Conservation (phyloP, 495 filamentous ascomycete species). For the Choiromyces venosus region DNA sequence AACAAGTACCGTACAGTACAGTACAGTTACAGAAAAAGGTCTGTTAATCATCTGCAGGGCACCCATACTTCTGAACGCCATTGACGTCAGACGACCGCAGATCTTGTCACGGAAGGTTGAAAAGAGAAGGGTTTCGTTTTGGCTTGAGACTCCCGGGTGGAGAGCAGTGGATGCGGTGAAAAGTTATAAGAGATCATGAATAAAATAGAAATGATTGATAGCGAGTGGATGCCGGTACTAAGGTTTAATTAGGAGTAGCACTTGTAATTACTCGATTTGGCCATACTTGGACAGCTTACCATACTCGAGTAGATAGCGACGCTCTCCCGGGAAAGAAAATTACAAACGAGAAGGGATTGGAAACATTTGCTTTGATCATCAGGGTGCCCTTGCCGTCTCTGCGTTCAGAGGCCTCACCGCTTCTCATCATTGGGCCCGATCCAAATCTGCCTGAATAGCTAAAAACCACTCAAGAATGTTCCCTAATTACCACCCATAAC, state of each 20-base stretch:
- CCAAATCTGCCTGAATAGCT: neutral
- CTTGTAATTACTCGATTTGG: neutral
- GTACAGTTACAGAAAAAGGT: neutral
- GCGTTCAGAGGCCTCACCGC: neutral
- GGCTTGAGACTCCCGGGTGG: neutral
- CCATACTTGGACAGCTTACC: neutral
- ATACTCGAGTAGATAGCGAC: neutral
- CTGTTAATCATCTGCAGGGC: neutral
- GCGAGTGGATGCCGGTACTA: neutral
- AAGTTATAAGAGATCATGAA: neutral
- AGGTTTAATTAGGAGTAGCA: neutral
- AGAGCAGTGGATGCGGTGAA: neutral
- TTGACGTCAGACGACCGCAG: neutral
- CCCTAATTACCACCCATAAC: neutral
- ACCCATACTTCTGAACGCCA: neutral
- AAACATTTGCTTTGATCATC: neutral
- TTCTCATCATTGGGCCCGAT: neutral
- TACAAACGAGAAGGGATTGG: neutral
- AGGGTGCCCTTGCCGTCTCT: neutral
- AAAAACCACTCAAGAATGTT: neutral
- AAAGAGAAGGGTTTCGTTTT: neutral
- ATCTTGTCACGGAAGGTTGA: neutral
- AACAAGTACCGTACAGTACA: neutral
- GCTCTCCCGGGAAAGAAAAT: neutral
- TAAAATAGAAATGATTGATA: neutral